phyloP scores from a whole-genome alignment of 108 stramenopile species.

The Nannochloropsis oceanica region DNA sequence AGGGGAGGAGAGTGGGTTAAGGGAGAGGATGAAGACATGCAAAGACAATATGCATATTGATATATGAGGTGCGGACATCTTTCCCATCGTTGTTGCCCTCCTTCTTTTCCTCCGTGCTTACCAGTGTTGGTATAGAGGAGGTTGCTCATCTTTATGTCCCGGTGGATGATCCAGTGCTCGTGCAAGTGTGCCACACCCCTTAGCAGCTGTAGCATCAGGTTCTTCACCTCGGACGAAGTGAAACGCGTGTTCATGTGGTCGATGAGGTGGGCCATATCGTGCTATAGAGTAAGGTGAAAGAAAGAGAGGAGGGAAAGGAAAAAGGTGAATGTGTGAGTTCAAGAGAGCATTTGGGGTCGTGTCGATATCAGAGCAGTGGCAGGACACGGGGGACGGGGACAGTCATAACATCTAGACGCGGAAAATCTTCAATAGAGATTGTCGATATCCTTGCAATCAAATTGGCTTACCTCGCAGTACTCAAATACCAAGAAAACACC shows the following conservation, averaged over 20 bases:
- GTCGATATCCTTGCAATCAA: neutral
- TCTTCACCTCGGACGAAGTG: constrained; percentile 32
- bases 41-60: too few relatives aligned
- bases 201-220: constrained; percentile 36
- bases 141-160: constrained; percentile 42
- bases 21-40: too few relatives aligned
- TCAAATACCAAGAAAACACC: constrained; percentile 39
- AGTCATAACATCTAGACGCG: too few relatives aligned
- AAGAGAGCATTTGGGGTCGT: too few relatives aligned
- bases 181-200: constrained; percentile 36
- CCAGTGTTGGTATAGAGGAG: constrained; percentile 31
- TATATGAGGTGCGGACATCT: neutral
- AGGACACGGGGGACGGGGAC: too few relatives aligned
- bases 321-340: neutral
- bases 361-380: too few relatives aligned
- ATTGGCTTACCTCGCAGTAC: constrained; percentile 29
- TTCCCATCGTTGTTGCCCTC: neutral
- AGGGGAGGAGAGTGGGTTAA: too few relatives aligned
- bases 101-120: neutral
- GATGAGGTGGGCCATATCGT: constrained; percentile 31
- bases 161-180: constrained; percentile 31
- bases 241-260: constrained; percentile 20
- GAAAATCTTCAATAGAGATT: too few relatives aligned
- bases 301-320: too few relatives aligned
- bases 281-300: neutral